Percentiles rank a stretch among this genome's conserved stretches.
These are phyloP conservation scores for Rhodotorula mucilaginosa DNA, from an alignment of 1,284 basidiomycete species.

Conservation along the genomic window DNA sequence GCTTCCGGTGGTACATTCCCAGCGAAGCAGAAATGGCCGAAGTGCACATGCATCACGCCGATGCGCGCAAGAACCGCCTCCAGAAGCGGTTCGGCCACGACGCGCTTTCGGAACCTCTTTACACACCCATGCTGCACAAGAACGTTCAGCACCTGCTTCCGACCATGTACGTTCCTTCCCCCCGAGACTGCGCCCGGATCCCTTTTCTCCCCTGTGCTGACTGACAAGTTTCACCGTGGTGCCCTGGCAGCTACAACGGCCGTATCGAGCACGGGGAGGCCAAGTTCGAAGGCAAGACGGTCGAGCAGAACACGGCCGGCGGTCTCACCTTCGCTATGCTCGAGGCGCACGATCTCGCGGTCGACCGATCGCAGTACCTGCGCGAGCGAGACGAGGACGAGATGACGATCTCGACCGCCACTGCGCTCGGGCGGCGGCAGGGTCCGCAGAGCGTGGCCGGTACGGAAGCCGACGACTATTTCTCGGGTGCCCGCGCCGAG, in stretches of 20 bases:
- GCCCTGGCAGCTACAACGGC: constrained; percentile 60
- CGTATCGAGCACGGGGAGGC: constrained; percentile 61
- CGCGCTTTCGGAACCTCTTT: constrained; percentile 64
- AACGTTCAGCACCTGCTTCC: constrained; percentile 71
- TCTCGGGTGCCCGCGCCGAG: constrained; percentile 18
- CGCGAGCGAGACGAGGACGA: constrained; percentile 45
- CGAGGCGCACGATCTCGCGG: constrained; percentile 48
- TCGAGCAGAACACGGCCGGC: constrained; percentile 69
- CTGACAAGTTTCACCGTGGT: background rate
- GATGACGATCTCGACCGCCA: constrained; percentile 36
- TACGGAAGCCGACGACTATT: constrained; percentile 31
- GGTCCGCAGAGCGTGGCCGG: constrained; percentile 13
- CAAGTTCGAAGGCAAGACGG: constrained; percentile 67
- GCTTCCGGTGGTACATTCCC: constrained; percentile 73
- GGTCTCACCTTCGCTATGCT: constrained; percentile 48
- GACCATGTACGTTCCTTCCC: constrained; percentile 25
- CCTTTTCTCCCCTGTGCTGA: no score
- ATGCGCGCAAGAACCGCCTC: constrained; percentile 66
- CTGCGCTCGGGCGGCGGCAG: background rate
- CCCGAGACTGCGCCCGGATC: background rate
- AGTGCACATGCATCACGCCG: constrained; percentile 69
- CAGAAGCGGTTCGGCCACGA: constrained; percentile 84
- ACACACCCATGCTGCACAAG: constrained; percentile 82
- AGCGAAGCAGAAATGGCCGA: constrained; percentile 66
- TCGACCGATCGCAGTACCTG: constrained; percentile 44